Base-by-base conservation (phyloP, 1,139 yeast species). In the Waltiozyma solani region DNA sequence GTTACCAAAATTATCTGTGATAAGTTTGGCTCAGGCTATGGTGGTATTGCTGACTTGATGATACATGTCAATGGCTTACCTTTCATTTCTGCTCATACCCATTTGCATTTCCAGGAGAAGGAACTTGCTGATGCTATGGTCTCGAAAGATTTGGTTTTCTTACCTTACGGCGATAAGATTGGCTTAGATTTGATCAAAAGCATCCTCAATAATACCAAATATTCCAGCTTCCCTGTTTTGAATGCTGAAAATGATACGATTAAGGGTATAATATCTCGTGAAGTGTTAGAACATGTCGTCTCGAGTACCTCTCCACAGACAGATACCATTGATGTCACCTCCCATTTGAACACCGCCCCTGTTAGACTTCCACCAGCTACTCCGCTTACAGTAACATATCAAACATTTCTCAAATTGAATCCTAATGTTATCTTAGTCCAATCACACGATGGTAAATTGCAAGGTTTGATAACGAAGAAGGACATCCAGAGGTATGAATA, bases 41-140 rank as follows among this genome's bases (percentile, higher is more conserved):
- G 79, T 20, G 97, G 97, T 2, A 87, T 93, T 44, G 96, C 98
- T 0, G 98, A 93, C 55, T 94, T 87, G 57, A 91, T 89, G 84
- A 86, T 93, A 47, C 65, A 67, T 37, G 84, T 86, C 51, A 89
- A 87, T 59, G 96, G 96, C 1, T 69, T 84, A 40, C 98, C 99
- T 0, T 76, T 74, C 43, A 70, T 91, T 34, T 96, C 87, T 52
- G 67, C 79, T 10, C 87, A 80, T 47, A 85, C 79, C 39, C 74
- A 71, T 40, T 69, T 66, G 36, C 59, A 64, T 22, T 76, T 79
- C 49, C 71, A 71, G 33, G 66, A 64, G 6, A 64, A 67, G 8
- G 67, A 67, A 2, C 84, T 80, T 1, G 64, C 63, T 12, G 71
- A 73, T 43, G 85, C 91, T 4, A 85, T 85, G 95, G 66, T 82